A percentile compares a stretch with the other conserved stretches of the same genome.
phyloP scores from a whole-genome alignment of 306 rosid species.

The Castanopsis chinensis region DNA sequence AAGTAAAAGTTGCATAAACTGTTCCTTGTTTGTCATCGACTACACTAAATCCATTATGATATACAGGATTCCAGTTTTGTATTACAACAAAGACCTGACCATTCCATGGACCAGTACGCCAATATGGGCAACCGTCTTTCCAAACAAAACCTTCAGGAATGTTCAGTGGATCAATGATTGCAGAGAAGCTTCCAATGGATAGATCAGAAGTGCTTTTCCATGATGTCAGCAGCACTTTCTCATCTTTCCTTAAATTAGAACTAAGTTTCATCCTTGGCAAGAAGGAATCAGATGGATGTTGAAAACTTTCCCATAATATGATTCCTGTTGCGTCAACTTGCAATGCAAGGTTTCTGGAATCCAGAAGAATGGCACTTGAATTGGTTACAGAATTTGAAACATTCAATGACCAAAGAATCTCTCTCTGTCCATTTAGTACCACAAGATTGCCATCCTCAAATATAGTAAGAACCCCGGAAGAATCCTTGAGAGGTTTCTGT shows the following conservation, averaged over 20 bases:
- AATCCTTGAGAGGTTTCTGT: too few species aligned
- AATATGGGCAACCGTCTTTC: not conserved
- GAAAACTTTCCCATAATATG: constrained; percentile 27
- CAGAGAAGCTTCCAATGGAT: constrained; percentile 2
- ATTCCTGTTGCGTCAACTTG: not conserved
- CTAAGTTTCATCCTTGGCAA: constrained; percentile 11
- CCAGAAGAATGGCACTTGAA: too few species aligned
- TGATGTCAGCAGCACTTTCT: not conserved
- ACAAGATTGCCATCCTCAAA: too few species aligned
- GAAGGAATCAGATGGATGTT: constrained; percentile 8
- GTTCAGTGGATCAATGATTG: not conserved
- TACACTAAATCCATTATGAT: not conserved
- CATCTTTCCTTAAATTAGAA: not conserved
- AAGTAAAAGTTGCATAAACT: not conserved
- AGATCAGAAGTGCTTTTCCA: constrained; percentile 8
- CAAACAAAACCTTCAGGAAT: not conserved
- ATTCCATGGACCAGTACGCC: constrained; percentile 27
- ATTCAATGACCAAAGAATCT: not conserved
- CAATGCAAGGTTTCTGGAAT: constrained; percentile 20
- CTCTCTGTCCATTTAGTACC: not conserved
- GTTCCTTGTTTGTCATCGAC: not conserved
- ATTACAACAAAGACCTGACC: not conserved
- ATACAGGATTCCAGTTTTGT: not conserved
- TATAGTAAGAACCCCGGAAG: too few species aligned
- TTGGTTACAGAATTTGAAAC: too few species aligned